Base-by-base conservation (phyloP, 1,139 yeast genomes). In the Pichia sp. region DNA sequence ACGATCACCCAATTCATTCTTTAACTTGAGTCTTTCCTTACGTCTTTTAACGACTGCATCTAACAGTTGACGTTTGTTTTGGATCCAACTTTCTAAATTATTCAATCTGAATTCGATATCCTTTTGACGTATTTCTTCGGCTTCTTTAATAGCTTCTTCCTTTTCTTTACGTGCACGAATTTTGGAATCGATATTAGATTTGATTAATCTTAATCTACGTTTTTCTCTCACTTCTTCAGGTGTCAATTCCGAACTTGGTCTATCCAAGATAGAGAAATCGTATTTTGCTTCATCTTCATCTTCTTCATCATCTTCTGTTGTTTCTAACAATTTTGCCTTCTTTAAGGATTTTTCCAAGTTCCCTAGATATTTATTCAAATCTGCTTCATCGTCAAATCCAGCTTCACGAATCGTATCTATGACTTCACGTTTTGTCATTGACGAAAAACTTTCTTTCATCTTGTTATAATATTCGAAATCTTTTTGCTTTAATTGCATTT, bases 181-280 rank as follows among this genome's bases (percentile, higher is more conserved):
- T 53, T 98, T 77, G 0, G 98, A 96, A 46, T 93, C 99, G 58
- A 77, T 83, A 58, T 88, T 89, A 5, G 96, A 95, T 59, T 89
- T 89, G 67, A 86, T 72, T 36, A 93, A 74, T 57, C 79, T 75
- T 66, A 93, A 98, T 50, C 83, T 83, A 46, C 96, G 75, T 66
- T 94, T 94, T 61, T 90, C 98, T 58, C 85, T 88, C 45, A 89
- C 70, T 59, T 87, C 87, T 7, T 86, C 96, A 34, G 85, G 90
- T 38, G 76, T 75, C 39, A 94, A 73, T 53, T 90, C 84, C 38
- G 83, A 93, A 65, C 93, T 96, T 1, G 97, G 93, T 6, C 80
- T 73, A 36, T 88, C 96, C 0, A 88, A 78, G 49, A 93, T 70
- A 14, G 96, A 93, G 76, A 90, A 91, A 40, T 53, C 55, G 31